A percentile compares a stretch with the other conserved stretches of the same genome.
Conservation (phyloP, 306 rosid genomes). For the Citrullus mucosospermus region DNA sequence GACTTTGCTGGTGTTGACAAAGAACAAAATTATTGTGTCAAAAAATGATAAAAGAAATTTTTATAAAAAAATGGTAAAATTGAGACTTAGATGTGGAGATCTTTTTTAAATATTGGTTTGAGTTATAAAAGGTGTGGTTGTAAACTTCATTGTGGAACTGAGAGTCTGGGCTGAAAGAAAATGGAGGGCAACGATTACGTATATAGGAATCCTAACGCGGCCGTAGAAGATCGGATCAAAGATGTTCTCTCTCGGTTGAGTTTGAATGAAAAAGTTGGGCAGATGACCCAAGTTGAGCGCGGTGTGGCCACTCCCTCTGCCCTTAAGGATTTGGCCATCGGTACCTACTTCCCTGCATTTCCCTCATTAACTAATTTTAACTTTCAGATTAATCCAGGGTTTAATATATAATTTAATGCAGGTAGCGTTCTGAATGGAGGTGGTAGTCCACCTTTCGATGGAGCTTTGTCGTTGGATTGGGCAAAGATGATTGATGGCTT, state of each 20-base stretch:
- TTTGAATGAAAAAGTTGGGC: conserved; percentile 56
- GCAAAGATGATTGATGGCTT: conserved; percentile 49
- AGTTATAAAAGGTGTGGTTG: too few relatives aligned
- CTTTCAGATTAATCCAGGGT: too few relatives aligned
- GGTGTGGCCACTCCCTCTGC: conserved; percentile 31
- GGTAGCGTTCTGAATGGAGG: conserved; percentile 56
- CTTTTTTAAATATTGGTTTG: too few relatives aligned
- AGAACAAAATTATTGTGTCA: too few relatives aligned
- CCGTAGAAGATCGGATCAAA: conserved; percentile 59
- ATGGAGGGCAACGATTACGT: conserved; percentile 19
- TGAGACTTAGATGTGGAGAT: too few relatives aligned
- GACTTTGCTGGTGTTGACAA: too few relatives aligned
- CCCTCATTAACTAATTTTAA: too few relatives aligned
- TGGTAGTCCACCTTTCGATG: conserved; percentile 42
- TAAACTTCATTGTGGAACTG: too few relatives aligned
- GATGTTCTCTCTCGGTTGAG: conserved; percentile 81
- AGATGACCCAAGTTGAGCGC: conserved; percentile 81
- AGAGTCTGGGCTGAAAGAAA: not conserved
- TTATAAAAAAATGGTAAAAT: too few relatives aligned
- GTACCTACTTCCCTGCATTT: not conserved
- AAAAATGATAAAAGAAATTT: too few relatives aligned
- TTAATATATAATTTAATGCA: not conserved
- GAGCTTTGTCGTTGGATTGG: conserved; percentile 50
- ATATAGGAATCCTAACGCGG: conserved; percentile 34
- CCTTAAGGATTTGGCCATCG: conserved; percentile 39